Conservation (phyloP, 2,329 filamentous ascomycete genomes). For the Fusarium tjaetaba region DNA sequence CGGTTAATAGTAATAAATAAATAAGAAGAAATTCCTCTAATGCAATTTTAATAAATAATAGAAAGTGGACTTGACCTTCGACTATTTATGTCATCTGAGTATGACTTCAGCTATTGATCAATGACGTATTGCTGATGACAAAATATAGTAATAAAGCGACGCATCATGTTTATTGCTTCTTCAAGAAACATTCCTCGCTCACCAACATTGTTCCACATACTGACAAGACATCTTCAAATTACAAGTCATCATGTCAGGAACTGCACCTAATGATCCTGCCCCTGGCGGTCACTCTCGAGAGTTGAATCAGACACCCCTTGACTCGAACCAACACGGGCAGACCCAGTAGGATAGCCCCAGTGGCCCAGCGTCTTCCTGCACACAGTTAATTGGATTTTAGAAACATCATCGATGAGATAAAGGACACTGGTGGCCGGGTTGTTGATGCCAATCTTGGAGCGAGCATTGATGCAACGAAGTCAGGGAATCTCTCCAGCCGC, state of each 20-base stretch:
- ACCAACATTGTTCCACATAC: no score
- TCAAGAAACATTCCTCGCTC: background rate
- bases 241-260: conserved; percentile 6
- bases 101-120: background rate
- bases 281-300: background rate
- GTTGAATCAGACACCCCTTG: background rate
- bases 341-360: background rate
- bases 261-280: conserved; percentile 5
- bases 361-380: accelerated
- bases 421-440: background rate
- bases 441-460: conserved; percentile 14
- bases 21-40: no score
- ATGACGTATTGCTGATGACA: conserved; percentile 16
- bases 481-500: background rate
- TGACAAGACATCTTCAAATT: background rate
- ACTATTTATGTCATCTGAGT: background rate
- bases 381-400: background rate
- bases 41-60: background rate
- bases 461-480: conserved; percentile 1
- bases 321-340: conserved; percentile 16
- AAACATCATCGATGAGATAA: conserved; percentile 17
- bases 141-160: background rate
- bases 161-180: background rate
- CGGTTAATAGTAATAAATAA: no score
- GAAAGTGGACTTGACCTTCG: background rate